Conservation (phyloP, 495 filamentous ascomycete species). For the Corynascus novoguineensis region DNA sequence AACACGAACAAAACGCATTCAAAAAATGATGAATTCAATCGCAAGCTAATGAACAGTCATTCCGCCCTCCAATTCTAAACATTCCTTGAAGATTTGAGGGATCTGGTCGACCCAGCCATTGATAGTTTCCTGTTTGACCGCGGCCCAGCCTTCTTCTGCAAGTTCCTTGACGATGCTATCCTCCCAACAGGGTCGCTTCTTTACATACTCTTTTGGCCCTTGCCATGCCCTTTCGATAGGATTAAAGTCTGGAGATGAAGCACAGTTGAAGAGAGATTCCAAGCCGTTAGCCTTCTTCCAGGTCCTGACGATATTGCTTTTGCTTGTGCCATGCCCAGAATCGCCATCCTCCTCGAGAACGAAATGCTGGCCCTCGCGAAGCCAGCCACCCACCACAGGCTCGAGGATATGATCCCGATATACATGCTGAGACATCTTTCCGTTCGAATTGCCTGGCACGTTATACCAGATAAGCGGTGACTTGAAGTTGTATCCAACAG, state of each 20-base stretch:
- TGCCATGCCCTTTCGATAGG: background rate
- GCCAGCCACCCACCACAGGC: background rate
- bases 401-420: background rate
- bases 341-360: background rate
- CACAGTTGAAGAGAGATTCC: background rate
- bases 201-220: background rate
- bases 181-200: background rate
- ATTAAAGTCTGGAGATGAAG: background rate
- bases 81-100: background rate
- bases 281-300: background rate
- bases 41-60: background rate
- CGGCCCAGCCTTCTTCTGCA: background rate
- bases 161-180: background rate
- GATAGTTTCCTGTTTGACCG: background rate
- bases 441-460: background rate
- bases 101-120: background rate
- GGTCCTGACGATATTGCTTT: background rate
- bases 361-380: background rate
- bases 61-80: background rate
- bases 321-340: background rate
- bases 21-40: background rate
- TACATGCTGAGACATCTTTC: background rate
- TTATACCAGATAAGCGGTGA: background rate
- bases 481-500: background rate
- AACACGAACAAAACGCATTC: too few relatives aligned